A percentile compares a stretch with the other conserved stretches of the same genome.
phyloP scores from a whole-genome alignment of 2,329 filamentous ascomycete genomes.

The Coleophoma crateriformis region DNA sequence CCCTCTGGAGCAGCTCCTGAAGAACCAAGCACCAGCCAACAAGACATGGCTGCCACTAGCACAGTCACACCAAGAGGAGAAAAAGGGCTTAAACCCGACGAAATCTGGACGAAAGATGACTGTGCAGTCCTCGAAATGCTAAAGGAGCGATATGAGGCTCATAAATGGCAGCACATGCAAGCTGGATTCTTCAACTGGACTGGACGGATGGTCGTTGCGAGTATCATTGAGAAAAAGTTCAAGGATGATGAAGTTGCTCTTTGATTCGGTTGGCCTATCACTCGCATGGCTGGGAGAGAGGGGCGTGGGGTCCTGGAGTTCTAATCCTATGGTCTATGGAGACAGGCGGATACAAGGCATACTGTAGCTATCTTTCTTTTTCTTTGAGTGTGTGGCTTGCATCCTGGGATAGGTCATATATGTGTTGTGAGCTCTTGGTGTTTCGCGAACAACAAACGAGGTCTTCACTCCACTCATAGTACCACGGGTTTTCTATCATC shows the following conservation, averaged over 20 bases:
- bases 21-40: neutral
- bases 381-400: too few species aligned
- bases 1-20: neutral
- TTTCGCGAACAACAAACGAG: too few species aligned
- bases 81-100: constrained; percentile 12
- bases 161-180: constrained; percentile 26
- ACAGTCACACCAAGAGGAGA: neutral
- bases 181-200: constrained; percentile 26
- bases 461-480: too few species aligned
- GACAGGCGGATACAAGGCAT: too few species aligned
- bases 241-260: constrained; percentile 13
- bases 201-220: constrained; percentile 21
- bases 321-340: neutral
- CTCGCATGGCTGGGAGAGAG: neutral
- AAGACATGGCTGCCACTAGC: neutral
- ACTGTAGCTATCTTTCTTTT: too few species aligned
- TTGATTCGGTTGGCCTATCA: neutral
- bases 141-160: constrained; percentile 12
- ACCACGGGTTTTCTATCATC: too few species aligned
- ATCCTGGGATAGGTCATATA: too few species aligned
- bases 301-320: neutral
- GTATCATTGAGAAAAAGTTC: constrained; percentile 25
- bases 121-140: constrained; percentile 22
- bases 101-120: constrained; percentile 20
- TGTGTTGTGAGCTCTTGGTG: too few species aligned